These are phyloP conservation scores for Cadophora malorum DNA, from an alignment of 2,329 filamentous ascomycete species.

Conservation along the genomic window DNA sequence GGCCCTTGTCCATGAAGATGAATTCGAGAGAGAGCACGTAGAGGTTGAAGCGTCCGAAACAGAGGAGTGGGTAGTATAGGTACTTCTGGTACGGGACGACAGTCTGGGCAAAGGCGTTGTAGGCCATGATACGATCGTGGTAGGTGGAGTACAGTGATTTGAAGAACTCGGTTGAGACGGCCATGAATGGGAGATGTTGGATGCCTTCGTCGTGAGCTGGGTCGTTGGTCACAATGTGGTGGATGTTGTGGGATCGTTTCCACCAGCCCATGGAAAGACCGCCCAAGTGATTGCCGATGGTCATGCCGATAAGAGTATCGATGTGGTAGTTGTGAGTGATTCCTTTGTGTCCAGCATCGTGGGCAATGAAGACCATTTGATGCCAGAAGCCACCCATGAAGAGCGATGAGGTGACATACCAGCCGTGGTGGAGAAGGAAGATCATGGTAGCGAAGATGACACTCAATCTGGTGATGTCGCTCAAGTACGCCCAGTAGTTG, in stretches of 20 bases:
- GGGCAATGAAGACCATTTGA: constrained; percentile 72
- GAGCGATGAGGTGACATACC: constrained; percentile 63
- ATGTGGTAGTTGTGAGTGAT: constrained; percentile 64
- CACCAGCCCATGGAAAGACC: constrained; percentile 72
- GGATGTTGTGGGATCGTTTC: constrained; percentile 73
- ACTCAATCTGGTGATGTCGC: constrained; percentile 62
- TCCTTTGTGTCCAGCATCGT: constrained; percentile 68
- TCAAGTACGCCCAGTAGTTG: constrained; percentile 62
- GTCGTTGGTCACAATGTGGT: constrained; percentile 70
- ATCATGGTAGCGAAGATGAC: constrained; percentile 57
- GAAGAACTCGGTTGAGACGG: constrained; percentile 70
- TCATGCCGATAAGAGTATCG: constrained; percentile 66
- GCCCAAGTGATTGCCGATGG: constrained; percentile 69
- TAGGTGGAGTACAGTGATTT: constrained; percentile 67
- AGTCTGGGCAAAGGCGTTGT: constrained; percentile 65
- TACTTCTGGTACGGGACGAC: constrained; percentile 67
- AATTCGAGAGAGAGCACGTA: constrained; percentile 72
- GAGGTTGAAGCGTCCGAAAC: constrained; percentile 74
- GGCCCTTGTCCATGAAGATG: constrained; percentile 61
- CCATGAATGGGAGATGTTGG: constrained; percentile 73
- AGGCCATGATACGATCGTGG: constrained; percentile 66
- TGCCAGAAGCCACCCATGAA: constrained; percentile 71
- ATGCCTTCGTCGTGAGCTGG: constrained; percentile 64
- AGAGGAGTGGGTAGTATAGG: constrained; percentile 73
- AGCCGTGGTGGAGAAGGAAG: constrained; percentile 53